Conservation (phyloP, 495 filamentous ascomycete genomes). For the Hyaloscypha bicolor region DNA sequence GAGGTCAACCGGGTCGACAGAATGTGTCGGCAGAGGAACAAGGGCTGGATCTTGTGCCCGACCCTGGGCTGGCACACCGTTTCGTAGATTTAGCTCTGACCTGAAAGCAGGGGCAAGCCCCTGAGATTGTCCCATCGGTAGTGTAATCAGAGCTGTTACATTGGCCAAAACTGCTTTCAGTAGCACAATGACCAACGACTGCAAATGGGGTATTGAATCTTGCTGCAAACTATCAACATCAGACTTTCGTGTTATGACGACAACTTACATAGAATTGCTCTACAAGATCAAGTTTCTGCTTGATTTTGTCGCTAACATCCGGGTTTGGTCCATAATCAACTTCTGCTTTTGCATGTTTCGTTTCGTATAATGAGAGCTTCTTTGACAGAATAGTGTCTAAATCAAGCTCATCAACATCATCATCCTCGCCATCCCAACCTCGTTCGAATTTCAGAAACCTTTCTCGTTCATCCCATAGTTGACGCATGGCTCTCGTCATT, state of each 20-base stretch:
- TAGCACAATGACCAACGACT: constrained; percentile 92
- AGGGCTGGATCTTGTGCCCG: constrained; percentile 30
- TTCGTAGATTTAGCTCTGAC: constrained; percentile 31
- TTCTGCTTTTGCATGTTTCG: constrained; percentile 35
- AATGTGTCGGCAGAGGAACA: constrained; percentile 21
- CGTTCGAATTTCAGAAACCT: constrained; percentile 87
- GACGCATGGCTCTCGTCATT: constrained; percentile 86
- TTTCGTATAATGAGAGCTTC: constrained; percentile 35
- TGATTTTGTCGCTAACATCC: constrained; percentile 47
- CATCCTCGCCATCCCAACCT: constrained; percentile 68
- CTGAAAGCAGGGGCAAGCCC: constrained; percentile 27
- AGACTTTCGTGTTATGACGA: background rate
- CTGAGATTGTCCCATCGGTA: constrained; percentile 37
- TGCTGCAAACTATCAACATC: constrained; percentile 51
- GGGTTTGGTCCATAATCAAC: constrained; percentile 57
- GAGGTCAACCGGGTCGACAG: constrained; percentile 42
- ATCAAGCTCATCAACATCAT: constrained; percentile 53
- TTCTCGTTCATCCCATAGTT: constrained; percentile 93
- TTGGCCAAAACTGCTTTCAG: constrained; percentile 84
- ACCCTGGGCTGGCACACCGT: constrained; percentile 16
- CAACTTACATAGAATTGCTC: constrained; percentile 82
- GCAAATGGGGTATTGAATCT: constrained; percentile 77
- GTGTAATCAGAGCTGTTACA: constrained; percentile 62
- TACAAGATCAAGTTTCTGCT: constrained; percentile 70
- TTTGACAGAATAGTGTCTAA: constrained; percentile 41